Evolutionary conservation across 108 stramenopile species (phyloP), one percentile per base, ranked within the genome.

Genomic region (Fragilaria crotonensis): DNA sequence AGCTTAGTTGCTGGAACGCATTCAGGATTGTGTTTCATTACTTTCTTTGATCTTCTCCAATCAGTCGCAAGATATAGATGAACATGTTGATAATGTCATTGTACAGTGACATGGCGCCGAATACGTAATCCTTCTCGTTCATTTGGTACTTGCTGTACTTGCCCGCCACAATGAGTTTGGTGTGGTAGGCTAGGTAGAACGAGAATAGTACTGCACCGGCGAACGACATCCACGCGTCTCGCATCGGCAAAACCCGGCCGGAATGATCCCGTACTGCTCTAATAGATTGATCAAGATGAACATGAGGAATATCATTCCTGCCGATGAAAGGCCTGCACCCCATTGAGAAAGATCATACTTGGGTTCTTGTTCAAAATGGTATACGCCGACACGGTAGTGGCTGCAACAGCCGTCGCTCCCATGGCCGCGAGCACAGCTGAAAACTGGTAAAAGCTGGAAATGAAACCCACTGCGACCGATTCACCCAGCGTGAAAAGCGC

Each of bases 11-110:
- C n/a, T n/a, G n/a, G n/a, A n/a, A n/a, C n/a, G n/a, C n/a, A n/a
- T n/a, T n/a, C n/a, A n/a, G n/a, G n/a, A n/a, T n/a, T n/a, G n/a
- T n/a, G n/a, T n/a, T n/a, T n/a, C 5, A 45, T 50, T 57, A 29
- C 44, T 83, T 67, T 25, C 67, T 7, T 41, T 41, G 53, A 51
- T 87, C 84, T 27, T 86, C 87, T 32, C 84, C 92, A 27, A 95
- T 48, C 3, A 97, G 25, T 62, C 84, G 59, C 52, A 97, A 60
- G 25, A 95, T 62, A 60, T 93, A 93, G 30, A 95, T 68, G 63
- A 97, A 97, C 2, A 97, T 84, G 61, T 94, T 95, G 53, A 96
- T 75, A 58, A 97, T 83, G 62, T 97, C 96, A 48, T 86, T 84
- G 70, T 93, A 95, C 1, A 95, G 52, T 19, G 74, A 70, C 78